Percentiles rank a stretch among this genome's conserved stretches.
Evolutionary conservation across 768 basidiomycete species (phyloP).

Genomic region (Kondoa malvinella): DNA sequence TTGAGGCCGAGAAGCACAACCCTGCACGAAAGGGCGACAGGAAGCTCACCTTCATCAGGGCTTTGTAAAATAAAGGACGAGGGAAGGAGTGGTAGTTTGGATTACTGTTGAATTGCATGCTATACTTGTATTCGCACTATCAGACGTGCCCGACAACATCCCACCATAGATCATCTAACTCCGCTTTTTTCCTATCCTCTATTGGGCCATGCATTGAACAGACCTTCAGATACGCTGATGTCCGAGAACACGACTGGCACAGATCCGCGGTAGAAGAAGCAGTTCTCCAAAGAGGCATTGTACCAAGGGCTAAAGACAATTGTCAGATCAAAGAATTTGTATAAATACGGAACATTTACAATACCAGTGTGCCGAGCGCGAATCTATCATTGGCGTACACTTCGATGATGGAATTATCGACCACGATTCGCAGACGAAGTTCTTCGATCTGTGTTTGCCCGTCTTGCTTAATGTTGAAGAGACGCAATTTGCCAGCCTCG

Average conservation of each 20-base stretch:
- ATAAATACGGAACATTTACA: neutral
- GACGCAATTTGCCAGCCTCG: neutral
- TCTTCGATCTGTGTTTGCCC: neutral
- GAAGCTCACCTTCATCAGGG: slow-evolving; percentile 16
- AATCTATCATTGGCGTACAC: neutral
- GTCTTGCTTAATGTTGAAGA: neutral
- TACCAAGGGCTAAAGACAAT: neutral
- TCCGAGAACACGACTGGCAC: too few relatives aligned
- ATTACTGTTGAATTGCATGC: too few relatives aligned
- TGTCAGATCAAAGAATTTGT: neutral
- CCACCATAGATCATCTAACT: too few relatives aligned
- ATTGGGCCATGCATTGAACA: too few relatives aligned
- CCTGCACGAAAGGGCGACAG: slow-evolving; percentile 8
- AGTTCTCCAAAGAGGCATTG: too few relatives aligned
- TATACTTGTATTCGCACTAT: too few relatives aligned
- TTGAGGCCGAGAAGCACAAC: slow-evolving; percentile 12
- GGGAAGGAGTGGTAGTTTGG: too few relatives aligned
- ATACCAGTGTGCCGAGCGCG: neutral
- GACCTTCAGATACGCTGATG: too few relatives aligned
- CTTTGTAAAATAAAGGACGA: slow-evolving; percentile 11
- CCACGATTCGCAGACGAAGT: neutral
- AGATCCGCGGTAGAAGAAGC: too few relatives aligned
- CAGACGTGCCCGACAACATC: too few relatives aligned
- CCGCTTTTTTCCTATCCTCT: too few relatives aligned
- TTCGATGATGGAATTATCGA: neutral